Evolutionary conservation across 106 monocot species (phyloP).

Genomic region (Dendrobium chrysotoxum): DNA sequence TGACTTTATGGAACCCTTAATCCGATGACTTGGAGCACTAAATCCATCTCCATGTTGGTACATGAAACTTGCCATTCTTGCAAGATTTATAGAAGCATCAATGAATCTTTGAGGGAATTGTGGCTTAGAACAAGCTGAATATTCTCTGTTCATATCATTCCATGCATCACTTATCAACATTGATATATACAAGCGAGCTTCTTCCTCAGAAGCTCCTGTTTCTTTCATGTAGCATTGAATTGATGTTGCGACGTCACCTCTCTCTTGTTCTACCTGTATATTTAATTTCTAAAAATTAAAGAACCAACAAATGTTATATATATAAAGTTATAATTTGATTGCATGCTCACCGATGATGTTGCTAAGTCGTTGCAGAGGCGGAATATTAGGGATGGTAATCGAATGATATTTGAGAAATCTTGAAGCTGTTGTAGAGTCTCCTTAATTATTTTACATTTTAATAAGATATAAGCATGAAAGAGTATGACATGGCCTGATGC

Average conservation of each 20-base stretch:
- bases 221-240: conserved; percentile 43
- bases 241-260: conserved; percentile 38
- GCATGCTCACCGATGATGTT: conserved; percentile 23
- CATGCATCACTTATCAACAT: conserved; percentile 16
- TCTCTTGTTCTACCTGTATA: conserved; percentile 39
- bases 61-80: conserved; percentile 23
- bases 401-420: conserved; percentile 17
- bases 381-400: conserved; percentile 25
- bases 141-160: conserved; percentile 36
- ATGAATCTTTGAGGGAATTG: conserved; percentile 14
- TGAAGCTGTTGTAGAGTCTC: conserved; percentile 12
- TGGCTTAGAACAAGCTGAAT: neutral
- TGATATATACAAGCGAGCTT: conserved; percentile 15
- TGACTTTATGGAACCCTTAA: conserved; percentile 17
- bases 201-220: conserved; percentile 22
- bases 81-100: conserved; percentile 27
- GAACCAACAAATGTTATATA: neutral
- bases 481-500: conserved; percentile 16
- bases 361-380: conserved; percentile 49
- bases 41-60: conserved; percentile 40
- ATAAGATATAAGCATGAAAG: conserved; percentile 10
- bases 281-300: neutral
- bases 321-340: neutral
- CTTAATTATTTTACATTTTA: neutral
- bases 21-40: conserved; percentile 27